Base-by-base conservation (phyloP, 345 rosid species). In the Erodium maritimum region DNA sequence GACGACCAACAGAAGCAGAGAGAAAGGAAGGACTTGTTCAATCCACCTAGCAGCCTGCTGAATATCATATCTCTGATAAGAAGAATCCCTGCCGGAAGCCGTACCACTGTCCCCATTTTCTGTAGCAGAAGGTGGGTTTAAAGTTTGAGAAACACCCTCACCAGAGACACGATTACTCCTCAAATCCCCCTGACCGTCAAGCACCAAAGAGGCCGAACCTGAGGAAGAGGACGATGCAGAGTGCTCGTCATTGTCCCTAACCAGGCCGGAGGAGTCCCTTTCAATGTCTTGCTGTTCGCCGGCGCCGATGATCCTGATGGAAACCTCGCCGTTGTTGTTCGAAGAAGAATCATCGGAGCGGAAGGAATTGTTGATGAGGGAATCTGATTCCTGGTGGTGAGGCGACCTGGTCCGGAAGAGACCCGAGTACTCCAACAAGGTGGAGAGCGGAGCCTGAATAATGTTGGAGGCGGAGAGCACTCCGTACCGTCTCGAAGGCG, bases 1-100 rank as follows among this genome's bases (percentile, higher is more conserved):
- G 66, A 90, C 97, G 33, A 94, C 95, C 81, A 94, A 69, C 22
- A 94, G 89, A 75, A 94, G 99, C 83, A 94, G 71, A 61, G 96
- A 90, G 55, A 94, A 94, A 4, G 99, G 99, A 25, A 94, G 93
- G 59, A 90, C 80, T 73, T 94, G 99, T 80, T 94, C 99, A 61
- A 94, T 80, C 97, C 95, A 94, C 63, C 99, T 82, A 0, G 99
- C 97, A 69, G 97, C 96, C 67, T 94, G 97, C 81, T 90, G 99
- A 67, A 94, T 94, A 70, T 94, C 99, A 71, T 94, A 94, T 75
- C 99, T 87, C 77, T 90, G 99, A 69, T 90, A 85, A 33, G 96
- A 80, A 13, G 99, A 85, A 69, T 93, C 97, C 66, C 95, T 77
- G 61, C 72, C 71, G 52, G 77, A 74, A 72, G 23, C 70, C 1